Conservation (phyloP, 371 early-diverging fungal species). For the Mortierella sp. region DNA sequence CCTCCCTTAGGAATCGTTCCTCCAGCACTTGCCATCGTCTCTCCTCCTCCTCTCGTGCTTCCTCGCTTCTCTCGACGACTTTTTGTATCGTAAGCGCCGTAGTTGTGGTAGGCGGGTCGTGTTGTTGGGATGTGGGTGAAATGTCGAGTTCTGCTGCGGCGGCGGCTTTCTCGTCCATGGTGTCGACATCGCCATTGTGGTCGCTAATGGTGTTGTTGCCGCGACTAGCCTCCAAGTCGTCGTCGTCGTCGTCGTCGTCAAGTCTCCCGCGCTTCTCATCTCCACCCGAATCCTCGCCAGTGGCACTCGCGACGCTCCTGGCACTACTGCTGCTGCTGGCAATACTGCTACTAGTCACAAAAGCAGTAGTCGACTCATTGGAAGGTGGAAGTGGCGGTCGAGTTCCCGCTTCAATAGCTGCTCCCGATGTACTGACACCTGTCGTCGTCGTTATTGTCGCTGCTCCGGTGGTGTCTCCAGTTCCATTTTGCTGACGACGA, state of each 20-base stretch:
- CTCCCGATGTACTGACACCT: not conserved
- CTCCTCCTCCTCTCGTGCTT: not conserved
- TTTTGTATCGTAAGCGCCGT: not conserved
- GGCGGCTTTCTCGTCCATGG: not conserved
- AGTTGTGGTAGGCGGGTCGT: not conserved
- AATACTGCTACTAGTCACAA: not conserved
- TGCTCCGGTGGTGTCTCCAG: not conserved
- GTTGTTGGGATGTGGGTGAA: not conserved
- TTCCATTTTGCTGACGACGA: not conserved
- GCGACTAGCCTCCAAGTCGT: not conserved
- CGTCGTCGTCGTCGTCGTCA: not conserved
- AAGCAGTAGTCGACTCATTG: not conserved
- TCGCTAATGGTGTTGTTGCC: not conserved
- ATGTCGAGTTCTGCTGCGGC: not conserved
- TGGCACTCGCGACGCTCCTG: not conserved
- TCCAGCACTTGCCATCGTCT: slow-evolving; percentile 8
- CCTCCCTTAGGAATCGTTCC: slow-evolving; percentile 35
- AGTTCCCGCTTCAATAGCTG: not conserved
- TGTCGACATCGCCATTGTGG: not conserved
- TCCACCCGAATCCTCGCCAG: not conserved
- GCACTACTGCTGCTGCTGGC: not conserved
- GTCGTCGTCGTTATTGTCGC: not conserved
- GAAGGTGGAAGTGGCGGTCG: not conserved
- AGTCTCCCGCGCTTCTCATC: not conserved
- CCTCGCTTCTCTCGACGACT: not conserved